Percentiles rank a stretch among this genome's conserved stretches.
phyloP scores from a whole-genome alignment of 345 rosid species.

The Geranium rotundifolium region DNA sequence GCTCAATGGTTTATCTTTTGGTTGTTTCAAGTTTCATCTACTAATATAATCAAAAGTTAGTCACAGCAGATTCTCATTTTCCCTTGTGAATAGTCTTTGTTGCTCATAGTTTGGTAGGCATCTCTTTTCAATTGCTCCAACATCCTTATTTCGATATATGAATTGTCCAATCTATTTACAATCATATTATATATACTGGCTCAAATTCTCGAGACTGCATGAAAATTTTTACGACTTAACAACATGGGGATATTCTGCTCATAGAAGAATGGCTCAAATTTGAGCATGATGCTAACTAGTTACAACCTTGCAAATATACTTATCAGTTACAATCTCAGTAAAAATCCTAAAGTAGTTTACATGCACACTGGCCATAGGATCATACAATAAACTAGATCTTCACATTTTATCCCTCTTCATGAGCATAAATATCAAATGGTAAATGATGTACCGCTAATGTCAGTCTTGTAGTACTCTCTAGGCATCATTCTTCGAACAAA shows the following conservation, averaged over 20 bases:
- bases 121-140: too few relatives aligned
- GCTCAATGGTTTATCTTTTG: background rate
- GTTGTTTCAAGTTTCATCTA: too few relatives aligned
- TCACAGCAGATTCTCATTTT: too few relatives aligned
- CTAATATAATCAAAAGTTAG: too few relatives aligned
- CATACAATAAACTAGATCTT: background rate
- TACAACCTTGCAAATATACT: background rate
- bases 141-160: too few relatives aligned
- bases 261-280: background rate
- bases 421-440: background rate
- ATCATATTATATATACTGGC: too few relatives aligned
- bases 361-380: background rate
- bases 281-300: background rate
- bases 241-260: background rate
- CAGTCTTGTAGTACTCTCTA: background rate
- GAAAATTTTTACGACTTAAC: too few relatives aligned
- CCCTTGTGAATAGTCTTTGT: too few relatives aligned
- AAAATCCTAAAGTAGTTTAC: background rate
- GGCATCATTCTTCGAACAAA: background rate
- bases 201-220: too few relatives aligned
- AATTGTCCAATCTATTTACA: too few relatives aligned
- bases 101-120: too few relatives aligned
- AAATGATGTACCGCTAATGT: background rate
- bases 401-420: background rate
- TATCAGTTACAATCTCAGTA: background rate